Conservation (phyloP, 2,329 filamentous ascomycete genomes). For the Orbilia javanica region DNA sequence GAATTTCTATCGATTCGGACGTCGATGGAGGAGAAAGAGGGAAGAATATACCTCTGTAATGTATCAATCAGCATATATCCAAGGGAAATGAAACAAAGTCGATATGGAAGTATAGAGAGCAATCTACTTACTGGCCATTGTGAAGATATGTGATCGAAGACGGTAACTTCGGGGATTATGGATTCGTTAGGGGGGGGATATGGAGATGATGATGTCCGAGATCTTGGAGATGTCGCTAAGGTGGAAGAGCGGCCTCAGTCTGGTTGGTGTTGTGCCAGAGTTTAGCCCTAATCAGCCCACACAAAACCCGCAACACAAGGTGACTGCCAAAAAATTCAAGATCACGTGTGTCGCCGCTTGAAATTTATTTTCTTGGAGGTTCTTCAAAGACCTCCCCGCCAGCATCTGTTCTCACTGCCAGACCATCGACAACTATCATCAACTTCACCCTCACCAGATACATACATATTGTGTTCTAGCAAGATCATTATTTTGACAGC, state of each 20-base stretch:
- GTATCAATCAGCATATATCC: slow-evolving; percentile 23
- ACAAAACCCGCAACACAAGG: slow-evolving; percentile 32
- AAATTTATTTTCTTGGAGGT: slow-evolving; percentile 21
- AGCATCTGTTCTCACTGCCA: not conserved
- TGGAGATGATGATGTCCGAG: slow-evolving; percentile 23
- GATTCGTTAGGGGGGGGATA: slow-evolving; percentile 30
- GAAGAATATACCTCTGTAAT: slow-evolving; percentile 51
- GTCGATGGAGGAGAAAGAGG: not conserved
- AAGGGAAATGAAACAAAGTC: not conserved
- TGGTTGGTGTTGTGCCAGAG: slow-evolving; percentile 38
- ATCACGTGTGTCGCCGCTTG: slow-evolving; percentile 36
- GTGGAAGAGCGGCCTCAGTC: slow-evolving; percentile 18
- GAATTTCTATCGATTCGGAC: not conserved
- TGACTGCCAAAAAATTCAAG: slow-evolving; percentile 53
- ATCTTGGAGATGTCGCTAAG: slow-evolving; percentile 18
- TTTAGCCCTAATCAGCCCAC: slow-evolving; percentile 55
- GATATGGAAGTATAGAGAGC: not conserved
- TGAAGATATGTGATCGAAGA: slow-evolving; percentile 45
- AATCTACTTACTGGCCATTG: slow-evolving; percentile 58
- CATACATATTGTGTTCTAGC: slow-evolving; percentile 33
- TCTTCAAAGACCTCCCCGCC: not conserved
- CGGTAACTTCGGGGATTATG: slow-evolving; percentile 40
- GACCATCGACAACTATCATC: slow-evolving; percentile 26
- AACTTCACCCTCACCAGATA: slow-evolving; percentile 34
- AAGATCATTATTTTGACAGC: slow-evolving; percentile 58